phyloP scores from a whole-genome alignment of 2,329 filamentous ascomycete genomes.

The Teratosphaeria nubilosa region DNA sequence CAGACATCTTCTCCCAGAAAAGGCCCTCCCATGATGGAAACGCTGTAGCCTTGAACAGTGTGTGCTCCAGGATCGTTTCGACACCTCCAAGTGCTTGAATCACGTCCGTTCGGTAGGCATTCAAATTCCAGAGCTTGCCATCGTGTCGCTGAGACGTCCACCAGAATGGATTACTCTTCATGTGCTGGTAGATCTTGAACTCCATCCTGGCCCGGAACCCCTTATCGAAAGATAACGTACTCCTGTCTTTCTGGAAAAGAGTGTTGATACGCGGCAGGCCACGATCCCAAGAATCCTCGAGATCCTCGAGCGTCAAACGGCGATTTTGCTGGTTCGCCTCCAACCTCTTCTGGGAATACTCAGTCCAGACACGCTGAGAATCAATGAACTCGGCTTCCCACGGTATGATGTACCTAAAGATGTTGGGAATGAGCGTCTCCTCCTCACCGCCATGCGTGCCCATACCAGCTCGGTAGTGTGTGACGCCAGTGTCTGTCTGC shows the following conservation, averaged over 20 bases:
- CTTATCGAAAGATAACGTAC: constrained; percentile 95
- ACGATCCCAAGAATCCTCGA: constrained; percentile 97
- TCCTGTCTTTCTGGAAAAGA: constrained; percentile 95
- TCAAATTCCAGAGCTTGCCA: constrained; percentile 94
- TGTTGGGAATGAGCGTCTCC: constrained; percentile 95
- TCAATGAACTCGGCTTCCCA: constrained; percentile 99
- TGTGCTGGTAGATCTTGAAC: constrained; percentile 96
- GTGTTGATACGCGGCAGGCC: constrained; percentile 97
- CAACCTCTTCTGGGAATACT: constrained; percentile 94
- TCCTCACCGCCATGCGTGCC: constrained; percentile 75
- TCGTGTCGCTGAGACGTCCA: constrained; percentile 68
- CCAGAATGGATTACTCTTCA: constrained; percentile 48
- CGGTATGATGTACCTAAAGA: constrained; percentile 97
- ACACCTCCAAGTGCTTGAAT: constrained; percentile 95
- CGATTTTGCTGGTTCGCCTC: constrained; percentile 97
- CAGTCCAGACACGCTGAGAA: constrained; percentile 97
- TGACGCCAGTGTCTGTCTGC: constrained; percentile 94
- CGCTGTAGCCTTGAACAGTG: constrained; percentile 83
- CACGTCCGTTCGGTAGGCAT: constrained; percentile 90
- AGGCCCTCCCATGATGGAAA: constrained; percentile 96
- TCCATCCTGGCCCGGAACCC: constrained; percentile 91
- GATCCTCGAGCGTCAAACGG: constrained; percentile 83
- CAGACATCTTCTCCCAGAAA: constrained; percentile 53
- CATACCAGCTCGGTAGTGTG: constrained; percentile 96
- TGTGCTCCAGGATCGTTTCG: constrained; percentile 95